Base-by-base conservation (phyloP, 2,329 filamentous ascomycete genomes). In the Neoascochyta sp. region DNA sequence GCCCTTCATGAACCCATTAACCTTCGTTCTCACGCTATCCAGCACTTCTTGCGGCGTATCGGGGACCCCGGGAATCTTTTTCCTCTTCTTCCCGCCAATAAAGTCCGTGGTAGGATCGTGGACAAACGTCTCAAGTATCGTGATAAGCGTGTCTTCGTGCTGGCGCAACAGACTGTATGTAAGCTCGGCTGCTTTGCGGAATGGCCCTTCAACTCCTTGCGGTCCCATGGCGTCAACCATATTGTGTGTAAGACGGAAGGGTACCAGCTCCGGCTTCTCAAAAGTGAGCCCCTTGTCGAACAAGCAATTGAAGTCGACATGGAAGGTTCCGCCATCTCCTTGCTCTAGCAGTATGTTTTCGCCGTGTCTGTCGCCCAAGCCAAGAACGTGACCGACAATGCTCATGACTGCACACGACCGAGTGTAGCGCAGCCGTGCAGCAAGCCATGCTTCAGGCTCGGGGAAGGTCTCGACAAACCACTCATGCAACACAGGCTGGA, bases 261-360 rank as follows among this genome's bases (percentile, higher is more conserved):
- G 93, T 1, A 98, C 92, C 16, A 84, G 74, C 64, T 99, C 92
- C 0, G 92, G 90, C 62, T 93, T 94, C 41, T 88, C 83, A 58
- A 98, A 96, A 0, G 89, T 95, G 22, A 90, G 76, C 2, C 92
- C 92, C 50, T 98, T 98, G 69, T 98, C 93, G 61, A 99, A 99
- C 4, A 98, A 79, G 63, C 93, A 98, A 67, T 98, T 98, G 74
- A 99, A 98, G 66, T 98, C 92, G 24, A 99, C 93, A 64, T 99
- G 92, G 64, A 98, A 86, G 3, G 94, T 81, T 29, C 90, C 90
- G 24, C 93, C 92, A 44, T 88, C 93, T 34, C 85, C 83, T 67
- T 96, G 87, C 62, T 96, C 88, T 17, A 98, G 80, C 16, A 95
- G 77, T 32, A 99, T 86, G 63, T 99, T 99, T 63, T 98, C 92